Evolutionary conservation across 1,284 basidiomycete species (phyloP).

Genomic region (Trametes polyzona): DNA sequence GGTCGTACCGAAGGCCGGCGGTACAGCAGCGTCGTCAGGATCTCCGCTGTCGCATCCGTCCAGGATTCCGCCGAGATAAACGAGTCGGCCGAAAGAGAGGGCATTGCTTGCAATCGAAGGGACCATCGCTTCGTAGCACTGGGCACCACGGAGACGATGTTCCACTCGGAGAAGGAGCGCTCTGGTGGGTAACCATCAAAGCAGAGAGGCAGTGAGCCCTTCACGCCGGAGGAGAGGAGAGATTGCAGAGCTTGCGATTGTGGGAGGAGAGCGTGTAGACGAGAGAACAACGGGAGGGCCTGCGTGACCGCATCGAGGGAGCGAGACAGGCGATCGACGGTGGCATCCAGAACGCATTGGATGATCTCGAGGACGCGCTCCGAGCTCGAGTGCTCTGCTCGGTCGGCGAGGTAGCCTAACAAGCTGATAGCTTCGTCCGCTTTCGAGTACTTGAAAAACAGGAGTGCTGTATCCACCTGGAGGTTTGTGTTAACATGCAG

Average conservation of each 20-base stretch:
- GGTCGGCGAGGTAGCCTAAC: slow-evolving; percentile 37
- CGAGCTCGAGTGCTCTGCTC: slow-evolving; percentile 35
- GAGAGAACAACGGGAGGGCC: slow-evolving; percentile 26
- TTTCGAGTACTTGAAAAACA: slow-evolving; percentile 56
- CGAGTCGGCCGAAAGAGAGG: slow-evolving; percentile 23
- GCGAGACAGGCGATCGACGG: slow-evolving; percentile 12
- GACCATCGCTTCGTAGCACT: slow-evolving; percentile 25
- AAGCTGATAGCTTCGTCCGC: slow-evolving; percentile 35
- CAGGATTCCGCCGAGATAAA: slow-evolving; percentile 45
- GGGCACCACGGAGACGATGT: slow-evolving; percentile 17
- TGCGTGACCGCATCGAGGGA: slow-evolving; percentile 14
- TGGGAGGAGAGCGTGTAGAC: slow-evolving; percentile 37
- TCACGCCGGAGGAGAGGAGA: slow-evolving; percentile 48
- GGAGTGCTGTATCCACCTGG: slow-evolving; percentile 29
- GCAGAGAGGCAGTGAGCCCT: slow-evolving; percentile 47
- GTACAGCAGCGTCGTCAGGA: slow-evolving; percentile 50
- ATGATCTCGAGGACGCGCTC: slow-evolving; percentile 14
- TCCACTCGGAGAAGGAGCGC: slow-evolving; percentile 2
- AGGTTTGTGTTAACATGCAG: background rate
- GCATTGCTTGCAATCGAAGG: slow-evolving; percentile 24
- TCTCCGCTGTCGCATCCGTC: slow-evolving; percentile 45
- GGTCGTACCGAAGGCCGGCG: slow-evolving; percentile 27
- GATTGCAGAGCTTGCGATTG: slow-evolving; percentile 46
- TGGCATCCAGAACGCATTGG: slow-evolving; percentile 17
- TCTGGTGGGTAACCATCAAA: slow-evolving; percentile 39